A percentile compares a stretch with the other conserved stretches of the same genome.
These are phyloP conservation scores for Cryptococcus neoformans DNA, from an alignment of 1,284 basidiomycete species.

Conservation along the genomic window DNA sequence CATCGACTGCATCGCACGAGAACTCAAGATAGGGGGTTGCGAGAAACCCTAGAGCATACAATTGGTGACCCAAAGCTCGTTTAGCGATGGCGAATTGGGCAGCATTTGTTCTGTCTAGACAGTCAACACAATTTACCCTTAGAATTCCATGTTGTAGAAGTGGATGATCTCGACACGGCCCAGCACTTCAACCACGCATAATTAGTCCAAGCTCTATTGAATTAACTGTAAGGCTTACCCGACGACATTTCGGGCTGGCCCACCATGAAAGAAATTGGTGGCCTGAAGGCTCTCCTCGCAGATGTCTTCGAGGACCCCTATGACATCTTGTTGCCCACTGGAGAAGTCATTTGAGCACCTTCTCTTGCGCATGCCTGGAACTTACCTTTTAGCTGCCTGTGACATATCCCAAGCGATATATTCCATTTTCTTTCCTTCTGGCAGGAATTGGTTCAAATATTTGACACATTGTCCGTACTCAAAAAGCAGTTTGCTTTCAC, in stretches of 20 bases:
- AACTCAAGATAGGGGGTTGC: slow-evolving; percentile 81
- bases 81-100: slow-evolving; percentile 98
- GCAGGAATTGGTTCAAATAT: slow-evolving; percentile 95
- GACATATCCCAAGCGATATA: slow-evolving; percentile 98
- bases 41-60: slow-evolving; percentile 89
- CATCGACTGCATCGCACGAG: slow-evolving; percentile 93
- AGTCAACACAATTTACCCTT: slow-evolving; percentile 92
- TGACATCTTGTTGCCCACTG: slow-evolving; percentile 93
- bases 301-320: slow-evolving; percentile 90
- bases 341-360: not conserved
- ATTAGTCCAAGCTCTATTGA: not conserved
- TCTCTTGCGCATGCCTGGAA: not conserved
- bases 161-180: slow-evolving; percentile 64
- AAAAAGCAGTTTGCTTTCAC: slow-evolving; percentile 89
- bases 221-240: slow-evolving; percentile 15
- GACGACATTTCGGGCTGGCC: slow-evolving; percentile 36
- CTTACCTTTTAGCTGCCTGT: slow-evolving; percentile 67
- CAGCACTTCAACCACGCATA: slow-evolving; percentile 18
- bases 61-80: slow-evolving; percentile 88
- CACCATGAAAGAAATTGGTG: slow-evolving; percentile 88
- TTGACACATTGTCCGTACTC: slow-evolving; percentile 90
- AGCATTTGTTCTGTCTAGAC: slow-evolving; percentile 94
- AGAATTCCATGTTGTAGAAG: slow-evolving; percentile 87
- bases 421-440: slow-evolving; percentile 77
- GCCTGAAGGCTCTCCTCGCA: slow-evolving; percentile 90